Evolutionary conservation across 1,284 basidiomycete genomes (phyloP), one percentile per base, ranked within the genome.

Genomic region (Ceratobasidium theobromae): DNA sequence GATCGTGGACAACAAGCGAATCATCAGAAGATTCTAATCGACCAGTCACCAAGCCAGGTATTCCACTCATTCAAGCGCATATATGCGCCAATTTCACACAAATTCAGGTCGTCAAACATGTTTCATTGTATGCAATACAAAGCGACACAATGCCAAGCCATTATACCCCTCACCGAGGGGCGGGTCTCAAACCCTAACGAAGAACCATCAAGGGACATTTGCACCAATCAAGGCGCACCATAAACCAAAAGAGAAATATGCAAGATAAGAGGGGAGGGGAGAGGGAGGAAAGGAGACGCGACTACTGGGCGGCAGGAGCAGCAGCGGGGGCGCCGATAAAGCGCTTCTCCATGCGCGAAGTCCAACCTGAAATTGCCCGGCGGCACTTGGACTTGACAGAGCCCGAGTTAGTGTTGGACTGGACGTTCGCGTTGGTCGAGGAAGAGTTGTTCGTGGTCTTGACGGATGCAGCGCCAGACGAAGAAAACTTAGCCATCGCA

Each of bases 381-480:
- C 45, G 45, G 25, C 25, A 52, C 27, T 52, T 52, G 32, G 32
- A 28, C 49, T 35, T 52, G 49, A 21, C 25, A 9, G 49, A 52
- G 16, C 25, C 25, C 12, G 41, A 33, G 51, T 45, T 45, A 21
- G 43, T 6, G 6, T 45, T 45, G 43, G 43, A 11, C 43, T 45
- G n/a, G 54, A 25, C 64, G 53, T 33, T 28, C n/a, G 27, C 52
- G 51, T 27, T 32, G 23, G 52, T 41, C 46, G 78, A 90, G 81
- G 75, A 90, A 90, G 0, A 11, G 43, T 21, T 45, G 9, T 14
- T 21, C 9, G 43, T 45, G 6, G 12, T n/a, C 18, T 49, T 62
- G 23, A 14, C 32, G 2, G 21, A 32, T n/a, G 5, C 38, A 18
- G 18, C 58, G 30, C 33, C 58, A 33, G 41, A n/a, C n/a, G n/a